Base-by-base conservation (phyloP, 2,329 filamentous ascomycete genomes). In the Fusarium sp. region DNA sequence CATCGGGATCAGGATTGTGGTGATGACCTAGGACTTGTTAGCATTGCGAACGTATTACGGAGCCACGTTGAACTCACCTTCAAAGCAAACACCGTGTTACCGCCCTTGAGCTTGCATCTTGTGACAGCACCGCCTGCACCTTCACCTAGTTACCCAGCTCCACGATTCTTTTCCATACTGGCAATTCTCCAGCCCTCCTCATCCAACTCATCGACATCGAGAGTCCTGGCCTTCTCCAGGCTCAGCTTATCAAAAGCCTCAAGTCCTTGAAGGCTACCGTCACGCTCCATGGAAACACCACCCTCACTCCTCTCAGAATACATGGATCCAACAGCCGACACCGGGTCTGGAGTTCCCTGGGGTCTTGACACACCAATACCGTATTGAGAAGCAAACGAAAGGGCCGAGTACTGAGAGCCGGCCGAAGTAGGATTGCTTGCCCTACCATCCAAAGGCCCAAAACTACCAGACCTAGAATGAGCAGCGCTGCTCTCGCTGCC, bases 121-220 rank as follows among this genome's bases (percentile, higher is more conserved):
- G 96, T 99, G 60, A 99, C 97, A 8, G 97, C 97, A 81, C 97
- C 97, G 74, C 97, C 97, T 57, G 97, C 97, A 77, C 97, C 97
- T 83, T 99, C 97, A 67, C 97, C 97, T 48, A 99, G 79, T 93
- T 95, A 32, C 96, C 97, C 32, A 98, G 85, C 83, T 99, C 95
- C 59, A 94, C 87, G 72, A 99, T 97, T 78, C 95, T 91, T 93
- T 81, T 97, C 94, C 82, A 94, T 90, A 80, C 95, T 97, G 13
- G 96, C 97, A 61, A 97, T 95, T 81, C 94, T 92, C 97, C 97
- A 99, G 23, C 95, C 95, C 73, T 97, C 94, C 79, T 98, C 95
- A 80, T 98, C 96, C 58, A 99, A 85, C 76, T 98, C 96, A 78
- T 98, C 96, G 5, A 98, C 96, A 82, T 99, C 97, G 43, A 96